These are phyloP conservation scores for Globisporangium solare DNA, from an alignment of 352 stramenopile species.

Conservation along the genomic window DNA sequence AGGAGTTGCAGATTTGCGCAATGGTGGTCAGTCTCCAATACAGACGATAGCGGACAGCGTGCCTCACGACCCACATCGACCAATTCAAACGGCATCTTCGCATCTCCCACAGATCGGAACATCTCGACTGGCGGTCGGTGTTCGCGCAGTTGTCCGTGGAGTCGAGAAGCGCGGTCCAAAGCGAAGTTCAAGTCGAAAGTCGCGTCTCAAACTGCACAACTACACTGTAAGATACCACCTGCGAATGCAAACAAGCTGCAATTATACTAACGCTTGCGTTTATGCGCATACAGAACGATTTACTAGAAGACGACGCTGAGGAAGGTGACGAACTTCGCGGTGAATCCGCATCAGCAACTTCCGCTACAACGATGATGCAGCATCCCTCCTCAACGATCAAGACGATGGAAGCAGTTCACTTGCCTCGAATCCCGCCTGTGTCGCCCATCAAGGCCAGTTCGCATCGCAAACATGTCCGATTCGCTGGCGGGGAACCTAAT, in stretches of 20 bases:
- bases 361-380: background rate
- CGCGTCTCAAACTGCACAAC: conserved; percentile 51
- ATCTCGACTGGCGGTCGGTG: conserved; percentile 40
- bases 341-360: background rate
- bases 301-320: background rate
- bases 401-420: conserved; percentile 2
- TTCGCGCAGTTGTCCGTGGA: conserved; percentile 43
- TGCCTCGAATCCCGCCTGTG: conserved; percentile 37
- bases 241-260: background rate
- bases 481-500: conserved; percentile 6
- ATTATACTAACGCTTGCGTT: background rate
- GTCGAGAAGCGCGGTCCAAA: conserved; percentile 47
- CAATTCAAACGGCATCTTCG: conserved; percentile 27
- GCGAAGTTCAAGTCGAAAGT: conserved; percentile 49
- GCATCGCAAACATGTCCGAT: conserved; percentile 35
- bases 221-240: conserved; percentile 31
- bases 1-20: background rate
- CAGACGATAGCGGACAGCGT: background rate
- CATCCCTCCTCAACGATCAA: conserved; percentile 4
- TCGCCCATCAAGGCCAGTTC: conserved; percentile 51
- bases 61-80: conserved; percentile 6
- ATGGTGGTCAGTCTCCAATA: conserved; percentile 10
- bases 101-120: conserved; percentile 53
- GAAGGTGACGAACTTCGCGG: background rate
- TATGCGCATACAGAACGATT: background rate